Conservation (phyloP, 305 asterid species). For the Fraxinus xanthoxyloides region DNA sequence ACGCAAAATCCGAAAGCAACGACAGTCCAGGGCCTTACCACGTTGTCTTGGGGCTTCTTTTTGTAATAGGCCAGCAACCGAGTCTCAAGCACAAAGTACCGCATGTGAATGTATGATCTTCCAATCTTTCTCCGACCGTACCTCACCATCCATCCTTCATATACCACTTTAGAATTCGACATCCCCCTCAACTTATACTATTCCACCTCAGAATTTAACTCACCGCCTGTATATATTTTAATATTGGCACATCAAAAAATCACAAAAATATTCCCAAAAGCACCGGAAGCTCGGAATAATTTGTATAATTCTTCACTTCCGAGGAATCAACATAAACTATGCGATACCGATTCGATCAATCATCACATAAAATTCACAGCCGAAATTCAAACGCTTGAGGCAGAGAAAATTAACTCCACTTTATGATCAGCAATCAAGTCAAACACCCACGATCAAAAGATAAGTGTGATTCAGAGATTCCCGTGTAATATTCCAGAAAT, state of each 20-base stretch:
- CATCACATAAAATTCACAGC: not conserved
- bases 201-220: not conserved
- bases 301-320: not conserved
- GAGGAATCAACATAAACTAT: not conserved
- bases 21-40: slow-evolving; percentile 40
- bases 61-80: slow-evolving; percentile 86
- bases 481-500: not conserved
- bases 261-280: not conserved
- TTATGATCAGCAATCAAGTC: not conserved
- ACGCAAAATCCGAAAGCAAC: not conserved
- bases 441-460: not conserved
- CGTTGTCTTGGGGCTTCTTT: slow-evolving; percentile 84
- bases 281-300: not conserved
- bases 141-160: slow-evolving; percentile 99
- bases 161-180: slow-evolving; percentile 75
- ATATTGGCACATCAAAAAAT: not conserved
- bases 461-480: not conserved
- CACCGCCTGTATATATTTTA: not conserved
- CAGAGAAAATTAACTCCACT: not conserved
- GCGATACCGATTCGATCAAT: not conserved
- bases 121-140: slow-evolving; percentile 96
- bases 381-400: not conserved
- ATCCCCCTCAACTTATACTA: slow-evolving; percentile 26
- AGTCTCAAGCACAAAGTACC: slow-evolving; percentile 87
- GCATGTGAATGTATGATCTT: slow-evolving; percentile 84